Percentiles rank a stretch among this genome's conserved stretches.
Evolutionary conservation across 306 rosid species (phyloP).

Genomic region (Phaseolus lunatus): DNA sequence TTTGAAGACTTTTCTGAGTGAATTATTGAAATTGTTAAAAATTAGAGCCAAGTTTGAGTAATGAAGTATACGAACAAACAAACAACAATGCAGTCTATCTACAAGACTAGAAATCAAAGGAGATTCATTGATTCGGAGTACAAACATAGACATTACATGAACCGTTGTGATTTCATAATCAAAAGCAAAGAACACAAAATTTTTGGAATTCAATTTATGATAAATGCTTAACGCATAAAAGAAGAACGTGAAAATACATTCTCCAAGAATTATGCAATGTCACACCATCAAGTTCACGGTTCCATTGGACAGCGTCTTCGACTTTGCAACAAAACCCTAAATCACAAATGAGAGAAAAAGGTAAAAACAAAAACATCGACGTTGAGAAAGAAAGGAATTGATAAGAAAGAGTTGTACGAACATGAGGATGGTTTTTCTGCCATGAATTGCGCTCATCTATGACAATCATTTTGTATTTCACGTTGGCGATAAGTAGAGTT

Average conservation of each 20-base stretch:
- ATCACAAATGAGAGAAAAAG: neutral
- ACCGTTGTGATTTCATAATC: neutral
- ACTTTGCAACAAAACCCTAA: conserved; percentile 97
- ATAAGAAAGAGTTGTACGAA: conserved; percentile 42
- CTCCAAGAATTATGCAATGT: conserved; percentile 97
- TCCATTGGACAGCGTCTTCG: conserved; percentile 80
- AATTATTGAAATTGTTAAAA: conserved; percentile 39
- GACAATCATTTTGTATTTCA: too few species aligned
- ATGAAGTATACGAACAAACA: conserved; percentile 35
- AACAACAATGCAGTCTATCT: conserved; percentile 17
- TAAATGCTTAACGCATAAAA: neutral
- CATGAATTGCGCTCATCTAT: conserved; percentile 94
- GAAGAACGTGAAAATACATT: conserved; percentile 49
- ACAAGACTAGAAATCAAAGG: conserved; percentile 30
- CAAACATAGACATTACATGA: too few species aligned
- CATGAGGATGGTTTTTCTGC: conserved; percentile 98
- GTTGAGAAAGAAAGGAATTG: neutral
- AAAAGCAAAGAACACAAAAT: neutral
- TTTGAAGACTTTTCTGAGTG: conserved; percentile 82
- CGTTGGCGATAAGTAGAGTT: too few species aligned
- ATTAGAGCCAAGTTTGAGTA: conserved; percentile 31
- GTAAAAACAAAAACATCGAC: neutral
- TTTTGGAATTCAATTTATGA: neutral
- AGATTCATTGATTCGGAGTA: neutral
- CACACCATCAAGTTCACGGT: conserved; percentile 92